Base-by-base conservation (phyloP, 495 filamentous ascomycete genomes). In the Neurospora sp. region DNA sequence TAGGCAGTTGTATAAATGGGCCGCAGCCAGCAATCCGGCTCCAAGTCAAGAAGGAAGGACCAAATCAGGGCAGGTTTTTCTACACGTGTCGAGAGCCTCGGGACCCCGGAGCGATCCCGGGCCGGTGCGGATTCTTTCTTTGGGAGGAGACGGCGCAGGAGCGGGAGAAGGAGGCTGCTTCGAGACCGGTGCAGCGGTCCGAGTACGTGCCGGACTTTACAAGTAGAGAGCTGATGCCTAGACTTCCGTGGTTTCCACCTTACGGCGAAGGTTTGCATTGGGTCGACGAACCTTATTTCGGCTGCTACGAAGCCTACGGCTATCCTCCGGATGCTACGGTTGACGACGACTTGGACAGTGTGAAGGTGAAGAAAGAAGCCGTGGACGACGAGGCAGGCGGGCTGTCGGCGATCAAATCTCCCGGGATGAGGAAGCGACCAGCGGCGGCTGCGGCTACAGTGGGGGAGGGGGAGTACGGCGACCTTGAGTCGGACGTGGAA, bases 71-170 rank as follows among this genome's bases (percentile, higher is more conserved):
- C n/a, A 79, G 86, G 74, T 87, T 83, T 78, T 93, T 94, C 80
- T 93, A 91, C 77, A 89, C 85, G 8, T 94, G 92, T 78, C 82
- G 84, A 39, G 76, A 81, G 1, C 23, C 54, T 2, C 5, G 12
- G 54, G 54, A 62, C 6, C 23, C 4, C 27, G 54, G 54, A 16
- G 54, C 54, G 12, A 35, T 62, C 6, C 54, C 54, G 12, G 76
- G 76, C 31, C 82, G 84, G 44, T 95, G 92, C 80, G 82, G 84
- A 18, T 94, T 94, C 84, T 95, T 93, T 78, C 81, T 93, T 3
- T 94, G 90, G 88, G 84, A 86, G 38, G 87, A 89, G 38, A 86
- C 89, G n/a, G 92, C 91, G 0, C 80, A 86, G 41, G 74, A 73
- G 23, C 85, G 90, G 18, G 90, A 92, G 77, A 83, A 85, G 75